phyloP scores from a whole-genome alignment of 345 rosid genomes.

The Salix dunnii region DNA sequence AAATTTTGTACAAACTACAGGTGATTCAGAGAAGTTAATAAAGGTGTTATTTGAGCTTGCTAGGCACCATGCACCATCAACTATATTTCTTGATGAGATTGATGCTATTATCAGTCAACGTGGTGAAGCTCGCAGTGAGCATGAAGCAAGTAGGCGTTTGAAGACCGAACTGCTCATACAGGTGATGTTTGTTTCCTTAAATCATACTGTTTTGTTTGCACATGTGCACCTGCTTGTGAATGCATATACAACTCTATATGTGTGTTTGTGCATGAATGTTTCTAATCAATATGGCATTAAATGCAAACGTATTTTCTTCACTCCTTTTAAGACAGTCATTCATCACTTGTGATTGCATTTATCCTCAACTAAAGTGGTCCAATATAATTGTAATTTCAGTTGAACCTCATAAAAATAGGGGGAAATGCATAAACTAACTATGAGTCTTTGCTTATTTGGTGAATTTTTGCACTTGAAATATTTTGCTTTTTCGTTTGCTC shows the following conservation, averaged over 20 bases:
- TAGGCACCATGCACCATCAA: slow-evolving; percentile 93
- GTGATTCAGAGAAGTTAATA: slow-evolving; percentile 92
- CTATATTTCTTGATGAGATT: slow-evolving; percentile 94
- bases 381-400: too few species aligned
- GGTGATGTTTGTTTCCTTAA: slow-evolving; percentile 45
- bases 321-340: too few species aligned
- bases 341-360: too few species aligned
- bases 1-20: slow-evolving; percentile 38
- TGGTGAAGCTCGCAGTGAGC: slow-evolving; percentile 93
- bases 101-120: slow-evolving; percentile 97
- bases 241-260: neutral
- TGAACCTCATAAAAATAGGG: too few species aligned
- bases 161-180: slow-evolving; percentile 98
- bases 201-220: neutral
- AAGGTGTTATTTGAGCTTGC: slow-evolving; percentile 95
- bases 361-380: too few species aligned
- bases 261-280: neutral
- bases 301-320: too few species aligned
- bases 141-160: slow-evolving; percentile 98
- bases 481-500: too few species aligned
- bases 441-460: too few species aligned
- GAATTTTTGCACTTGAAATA: too few species aligned
- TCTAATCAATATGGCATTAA: neutral
- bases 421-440: too few species aligned
- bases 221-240: neutral